phyloP scores from a whole-genome alignment of 129 eudicot genomes.

The Flaveria robusta region DNA sequence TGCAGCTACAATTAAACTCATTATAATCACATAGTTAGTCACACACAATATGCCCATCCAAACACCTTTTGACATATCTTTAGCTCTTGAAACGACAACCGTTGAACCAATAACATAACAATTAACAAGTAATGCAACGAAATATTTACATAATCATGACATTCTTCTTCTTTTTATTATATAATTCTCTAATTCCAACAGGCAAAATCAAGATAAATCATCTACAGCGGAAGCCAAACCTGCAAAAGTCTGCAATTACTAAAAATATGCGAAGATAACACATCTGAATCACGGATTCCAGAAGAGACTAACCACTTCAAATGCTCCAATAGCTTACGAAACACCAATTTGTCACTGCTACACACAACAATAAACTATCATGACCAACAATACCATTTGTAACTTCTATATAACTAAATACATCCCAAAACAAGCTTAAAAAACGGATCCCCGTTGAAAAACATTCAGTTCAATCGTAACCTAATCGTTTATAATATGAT shows the following conservation, averaged over 20 bases:
- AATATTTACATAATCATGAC: background rate
- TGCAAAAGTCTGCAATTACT: constrained; percentile 25
- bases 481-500: constrained; percentile 10
- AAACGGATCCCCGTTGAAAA: background rate
- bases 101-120: background rate
- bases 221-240: constrained; percentile 32
- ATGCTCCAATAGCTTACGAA: constrained; percentile 38
- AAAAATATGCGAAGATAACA: constrained; percentile 32
- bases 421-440: background rate
- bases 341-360: constrained; percentile 27
- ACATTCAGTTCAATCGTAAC: background rate
- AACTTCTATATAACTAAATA: background rate
- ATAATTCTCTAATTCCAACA: constrained; percentile 2
- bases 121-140: background rate
- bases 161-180: background rate
- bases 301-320: constrained; percentile 48
- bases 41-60: background rate
- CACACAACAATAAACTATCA: constrained; percentile 26
- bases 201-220: constrained; percentile 18
- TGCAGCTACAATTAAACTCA: background rate
- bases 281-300: constrained; percentile 42
- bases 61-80: background rate
- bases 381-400: background rate
- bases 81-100: background rate
- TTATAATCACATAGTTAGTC: background rate